Evolutionary conservation across 306 rosid species (phyloP), one percentile per base, ranked within the genome.

Genomic region (Datisca glomerata): DNA sequence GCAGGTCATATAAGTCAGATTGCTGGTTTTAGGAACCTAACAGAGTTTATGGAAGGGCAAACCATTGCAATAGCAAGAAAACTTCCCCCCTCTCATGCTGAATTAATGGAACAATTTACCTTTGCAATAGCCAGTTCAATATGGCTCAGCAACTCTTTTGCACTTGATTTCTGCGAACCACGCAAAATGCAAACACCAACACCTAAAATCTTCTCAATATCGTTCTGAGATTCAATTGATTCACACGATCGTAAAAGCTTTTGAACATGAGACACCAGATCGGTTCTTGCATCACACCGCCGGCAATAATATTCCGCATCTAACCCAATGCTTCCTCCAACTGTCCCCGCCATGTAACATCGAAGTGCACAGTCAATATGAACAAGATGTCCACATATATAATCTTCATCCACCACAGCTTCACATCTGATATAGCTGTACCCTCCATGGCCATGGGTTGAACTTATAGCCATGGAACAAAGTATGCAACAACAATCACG

Each of bases 401-500:
- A 42, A 7, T 50, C 72, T 16, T 50, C 83, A 25, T 48, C 56
- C 9, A 9, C 50, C 23, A 53, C 41, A 14, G 61, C 72, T 21
- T 32, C 60, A 47, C 98, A 89, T 53, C 72, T 75, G 45, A 89
- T 60, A 68, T 70, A 67, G 70, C 66, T 79, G 66, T 72, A 89
- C 22, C 86, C 79, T 33, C 79, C 78, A 45, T 31, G 21, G 50
- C 79, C 78, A 45, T 31, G 21, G 50, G 63, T 68, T 8, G 64
- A 66, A 61, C 62, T 54, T 25, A 89, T 48, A 32, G 61, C 53
- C 74, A 70, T 65, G 63, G 72, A 41, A 59, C 95, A 89, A 28
- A 89, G 78, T 64, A 84, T 72, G 64, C 98, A 89, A 48, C 74
- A 63, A 59, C 98, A 89, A 51, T 72, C 73, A 24, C 86, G 84